Evolutionary conservation across 192 early-diverging fungal species (phyloP).

Genomic region (Gamsiella multidivaricata): DNA sequence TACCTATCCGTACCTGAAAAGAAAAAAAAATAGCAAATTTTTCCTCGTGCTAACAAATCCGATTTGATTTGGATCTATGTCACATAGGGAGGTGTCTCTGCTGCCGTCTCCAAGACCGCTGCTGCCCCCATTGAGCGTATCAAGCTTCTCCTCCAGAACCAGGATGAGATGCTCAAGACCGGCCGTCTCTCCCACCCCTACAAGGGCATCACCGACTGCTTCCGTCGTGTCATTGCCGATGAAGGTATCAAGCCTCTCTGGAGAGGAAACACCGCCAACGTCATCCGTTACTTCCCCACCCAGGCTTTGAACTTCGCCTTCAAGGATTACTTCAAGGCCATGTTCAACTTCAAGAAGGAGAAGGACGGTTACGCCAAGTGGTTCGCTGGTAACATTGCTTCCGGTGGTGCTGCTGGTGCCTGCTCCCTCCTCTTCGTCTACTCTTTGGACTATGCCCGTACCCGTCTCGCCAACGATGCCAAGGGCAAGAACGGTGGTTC

Average conservation of each 20-base stretch:
- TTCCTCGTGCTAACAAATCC: neutral
- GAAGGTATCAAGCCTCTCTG: constrained; percentile 85
- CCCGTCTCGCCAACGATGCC: constrained; percentile 95
- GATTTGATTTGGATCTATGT: neutral
- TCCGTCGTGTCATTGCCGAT: constrained; percentile 87
- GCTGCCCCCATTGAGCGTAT: constrained; percentile 99
- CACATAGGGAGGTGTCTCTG: constrained; percentile 92
- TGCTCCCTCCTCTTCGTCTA: constrained; percentile 91
- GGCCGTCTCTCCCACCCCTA: constrained; percentile 86
- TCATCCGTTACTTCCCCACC: constrained; percentile 99
- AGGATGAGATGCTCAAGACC: constrained; percentile 87
- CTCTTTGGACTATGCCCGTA: constrained; percentile 98
- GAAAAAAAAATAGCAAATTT: too few species aligned
- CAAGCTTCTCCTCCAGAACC: constrained; percentile 96
- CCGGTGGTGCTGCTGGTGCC: constrained; percentile 89
- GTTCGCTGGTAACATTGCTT: constrained; percentile 95
- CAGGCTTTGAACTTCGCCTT: constrained; percentile 99
- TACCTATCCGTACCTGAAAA: too few species aligned
- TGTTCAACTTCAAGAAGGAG: constrained; percentile 90
- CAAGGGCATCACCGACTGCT: constrained; percentile 95
- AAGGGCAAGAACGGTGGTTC: constrained; percentile 83
- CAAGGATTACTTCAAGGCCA: constrained; percentile 98
- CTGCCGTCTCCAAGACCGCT: constrained; percentile 98
- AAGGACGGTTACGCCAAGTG: constrained; percentile 86
- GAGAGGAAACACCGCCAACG: constrained; percentile 97